These are phyloP conservation scores for Pecoramyces ruminantium DNA, from an alignment of 192 early-diverging fungal species.

Conservation along the genomic window DNA sequence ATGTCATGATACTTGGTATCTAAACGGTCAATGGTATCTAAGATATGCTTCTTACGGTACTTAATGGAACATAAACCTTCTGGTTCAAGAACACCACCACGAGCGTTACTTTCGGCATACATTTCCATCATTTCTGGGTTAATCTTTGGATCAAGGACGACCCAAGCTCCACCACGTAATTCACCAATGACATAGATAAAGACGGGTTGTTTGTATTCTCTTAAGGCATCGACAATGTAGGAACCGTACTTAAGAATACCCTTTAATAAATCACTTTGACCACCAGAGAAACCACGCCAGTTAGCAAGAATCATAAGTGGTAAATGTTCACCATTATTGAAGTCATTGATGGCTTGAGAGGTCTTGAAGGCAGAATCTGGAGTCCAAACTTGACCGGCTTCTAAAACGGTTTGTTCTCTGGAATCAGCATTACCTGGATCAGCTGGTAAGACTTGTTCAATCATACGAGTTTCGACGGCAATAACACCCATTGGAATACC, in stretches of 20 bases:
- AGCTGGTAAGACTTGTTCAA: slow-evolving; percentile 79
- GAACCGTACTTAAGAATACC: slow-evolving; percentile 95
- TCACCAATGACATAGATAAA: slow-evolving; percentile 96
- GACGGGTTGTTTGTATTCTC: slow-evolving; percentile 91
- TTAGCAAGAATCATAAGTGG: slow-evolving; percentile 98
- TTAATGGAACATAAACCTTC: slow-evolving; percentile 97
- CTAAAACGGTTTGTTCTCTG: slow-evolving; percentile 67
- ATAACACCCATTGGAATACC: slow-evolving; percentile 92
- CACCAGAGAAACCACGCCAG: slow-evolving; percentile 99
- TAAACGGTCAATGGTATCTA: slow-evolving; percentile 83
- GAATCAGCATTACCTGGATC: slow-evolving; percentile 88
- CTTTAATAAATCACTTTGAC: slow-evolving; percentile 97
- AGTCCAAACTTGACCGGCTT: slow-evolving; percentile 96
- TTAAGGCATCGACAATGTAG: slow-evolving; percentile 89
- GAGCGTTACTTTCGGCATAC: slow-evolving; percentile 82
- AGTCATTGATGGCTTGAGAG: slow-evolving; percentile 96
- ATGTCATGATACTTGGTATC: slow-evolving; percentile 45
- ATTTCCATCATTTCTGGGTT: slow-evolving; percentile 98
- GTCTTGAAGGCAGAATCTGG: slow-evolving; percentile 99
- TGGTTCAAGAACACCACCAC: slow-evolving; percentile 92
- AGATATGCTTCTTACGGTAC: slow-evolving; percentile 80
- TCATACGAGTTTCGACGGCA: slow-evolving; percentile 86
- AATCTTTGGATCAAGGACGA: slow-evolving; percentile 90
- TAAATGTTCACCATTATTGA: slow-evolving; percentile 95
- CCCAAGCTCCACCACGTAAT: slow-evolving; percentile 96